These are phyloP conservation scores for Agroathelia rolfsii DNA, from an alignment of 1,284 basidiomycete species.

Conservation along the genomic window DNA sequence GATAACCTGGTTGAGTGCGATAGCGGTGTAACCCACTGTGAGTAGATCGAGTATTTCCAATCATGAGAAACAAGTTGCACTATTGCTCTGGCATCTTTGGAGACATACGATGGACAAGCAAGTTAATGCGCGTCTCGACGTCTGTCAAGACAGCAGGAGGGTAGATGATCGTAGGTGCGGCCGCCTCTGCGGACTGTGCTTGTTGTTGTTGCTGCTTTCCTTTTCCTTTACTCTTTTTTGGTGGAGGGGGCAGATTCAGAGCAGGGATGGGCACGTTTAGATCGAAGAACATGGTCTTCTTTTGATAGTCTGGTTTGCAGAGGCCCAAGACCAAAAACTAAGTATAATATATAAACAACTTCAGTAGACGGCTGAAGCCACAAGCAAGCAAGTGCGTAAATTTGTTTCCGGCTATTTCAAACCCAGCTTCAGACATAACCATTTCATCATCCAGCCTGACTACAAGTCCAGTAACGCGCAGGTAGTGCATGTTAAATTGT, in stretches of 20 bases:
- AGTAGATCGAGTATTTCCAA: too few relatives aligned
- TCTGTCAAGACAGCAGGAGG: constrained; percentile 30
- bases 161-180: constrained; percentile 19
- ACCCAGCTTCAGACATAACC: too few relatives aligned
- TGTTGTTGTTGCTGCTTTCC: constrained; percentile 33
- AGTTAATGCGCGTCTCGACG: constrained; percentile 40
- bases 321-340: too few relatives aligned
- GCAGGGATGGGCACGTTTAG: constrained; percentile 40
- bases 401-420: too few relatives aligned
- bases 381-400: too few relatives aligned
- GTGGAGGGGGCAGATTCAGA: constrained; percentile 17
- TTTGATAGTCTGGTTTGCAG: too few relatives aligned
- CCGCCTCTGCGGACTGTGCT: too few relatives aligned
- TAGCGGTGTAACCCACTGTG: constrained; percentile 73
- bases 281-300: constrained; percentile 53
- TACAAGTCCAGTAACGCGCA: too few relatives aligned
- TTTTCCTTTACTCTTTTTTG: constrained; percentile 44
- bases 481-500: too few relatives aligned
- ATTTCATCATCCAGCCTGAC: too few relatives aligned
- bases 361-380: too few relatives aligned
- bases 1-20: constrained; percentile 63
- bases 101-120: constrained; percentile 42
- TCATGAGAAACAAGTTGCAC: constrained; percentile 31
- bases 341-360: too few relatives aligned
- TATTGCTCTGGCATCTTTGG: constrained; percentile 16